phyloP scores from a whole-genome alignment of 1,139 yeast genomes.

The Scheffersomyces titani region DNA sequence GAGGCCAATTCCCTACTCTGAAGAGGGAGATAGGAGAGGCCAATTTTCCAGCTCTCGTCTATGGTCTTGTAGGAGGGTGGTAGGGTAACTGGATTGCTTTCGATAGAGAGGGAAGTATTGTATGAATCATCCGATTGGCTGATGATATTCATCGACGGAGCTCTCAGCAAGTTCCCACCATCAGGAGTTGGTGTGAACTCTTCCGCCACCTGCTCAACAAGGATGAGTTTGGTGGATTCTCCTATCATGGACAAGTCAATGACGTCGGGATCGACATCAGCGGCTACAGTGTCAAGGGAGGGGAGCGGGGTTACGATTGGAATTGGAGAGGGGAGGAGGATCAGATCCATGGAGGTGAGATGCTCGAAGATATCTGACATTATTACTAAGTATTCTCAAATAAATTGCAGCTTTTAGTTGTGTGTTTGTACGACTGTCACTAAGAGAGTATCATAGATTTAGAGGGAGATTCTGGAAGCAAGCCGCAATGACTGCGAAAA shows the following conservation, averaged over 20 bases:
- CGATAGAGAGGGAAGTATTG: neutral
- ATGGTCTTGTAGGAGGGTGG: neutral
- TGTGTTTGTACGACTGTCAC: neutral
- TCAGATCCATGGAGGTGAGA: neutral
- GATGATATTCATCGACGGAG: neutral
- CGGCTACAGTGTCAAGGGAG: neutral
- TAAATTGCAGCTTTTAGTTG: neutral
- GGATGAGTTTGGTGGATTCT: neutral
- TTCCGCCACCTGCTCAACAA: neutral
- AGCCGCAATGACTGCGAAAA: neutral
- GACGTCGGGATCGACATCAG: neutral
- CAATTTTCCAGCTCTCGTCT: conserved; percentile 12
- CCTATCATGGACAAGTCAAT: neutral
- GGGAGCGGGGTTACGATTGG: neutral
- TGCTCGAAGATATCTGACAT: neutral
- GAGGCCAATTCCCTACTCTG: conserved; percentile 22
- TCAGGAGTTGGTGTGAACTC: neutral
- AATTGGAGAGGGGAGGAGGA: neutral
- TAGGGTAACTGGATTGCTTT: neutral
- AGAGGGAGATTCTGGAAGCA: neutral
- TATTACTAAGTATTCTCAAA: neutral
- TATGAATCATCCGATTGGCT: neutral
- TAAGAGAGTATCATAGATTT: neutral
- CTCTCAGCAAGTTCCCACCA: neutral
- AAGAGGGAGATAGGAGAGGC: conserved; percentile 27